phyloP scores from a whole-genome alignment of 208 protist species.

The Trypanosoma avium region DNA sequence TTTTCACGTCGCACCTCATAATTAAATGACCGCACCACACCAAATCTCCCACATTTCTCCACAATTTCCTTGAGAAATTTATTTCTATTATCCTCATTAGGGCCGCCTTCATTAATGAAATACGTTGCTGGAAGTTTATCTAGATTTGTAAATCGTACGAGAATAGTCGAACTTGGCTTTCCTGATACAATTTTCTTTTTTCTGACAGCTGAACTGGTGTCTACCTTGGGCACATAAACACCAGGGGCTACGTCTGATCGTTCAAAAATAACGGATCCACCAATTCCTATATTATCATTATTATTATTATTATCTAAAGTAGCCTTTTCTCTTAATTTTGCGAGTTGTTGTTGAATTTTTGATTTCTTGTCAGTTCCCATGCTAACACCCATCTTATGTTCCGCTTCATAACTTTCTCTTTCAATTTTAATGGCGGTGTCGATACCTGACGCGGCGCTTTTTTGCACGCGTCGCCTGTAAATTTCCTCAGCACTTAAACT shows the following conservation, averaged over 20 bases:
- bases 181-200: conserved; percentile 28
- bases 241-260: conserved; percentile 59
- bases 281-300: not conserved
- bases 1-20: conserved; percentile 29
- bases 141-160: conserved; percentile 49
- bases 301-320: not conserved
- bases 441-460: conserved; percentile 72
- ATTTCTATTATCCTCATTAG: not conserved
- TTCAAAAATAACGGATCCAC: conserved; percentile 64
- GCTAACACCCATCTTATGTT: conserved; percentile 50
- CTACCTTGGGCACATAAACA: conserved; percentile 60
- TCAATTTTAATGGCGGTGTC: conserved; percentile 65
- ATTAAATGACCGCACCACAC: conserved; percentile 58
- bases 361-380: conserved; percentile 61
- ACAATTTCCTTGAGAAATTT: conserved; percentile 36
- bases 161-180: conserved; percentile 80
- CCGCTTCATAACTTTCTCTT: conserved; percentile 58
- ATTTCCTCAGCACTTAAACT: conserved; percentile 79
- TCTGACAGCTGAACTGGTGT: not conserved
- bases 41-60: conserved; percentile 45
- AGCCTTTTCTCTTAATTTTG: conserved; percentile 40
- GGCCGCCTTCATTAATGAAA: conserved; percentile 1
- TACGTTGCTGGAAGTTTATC: conserved; percentile 25
- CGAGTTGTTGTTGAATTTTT: conserved; percentile 56
- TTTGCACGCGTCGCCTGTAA: conserved; percentile 61